Conservation (phyloP, 352 stramenopile genomes). For the Phytopythium kandeliae region DNA sequence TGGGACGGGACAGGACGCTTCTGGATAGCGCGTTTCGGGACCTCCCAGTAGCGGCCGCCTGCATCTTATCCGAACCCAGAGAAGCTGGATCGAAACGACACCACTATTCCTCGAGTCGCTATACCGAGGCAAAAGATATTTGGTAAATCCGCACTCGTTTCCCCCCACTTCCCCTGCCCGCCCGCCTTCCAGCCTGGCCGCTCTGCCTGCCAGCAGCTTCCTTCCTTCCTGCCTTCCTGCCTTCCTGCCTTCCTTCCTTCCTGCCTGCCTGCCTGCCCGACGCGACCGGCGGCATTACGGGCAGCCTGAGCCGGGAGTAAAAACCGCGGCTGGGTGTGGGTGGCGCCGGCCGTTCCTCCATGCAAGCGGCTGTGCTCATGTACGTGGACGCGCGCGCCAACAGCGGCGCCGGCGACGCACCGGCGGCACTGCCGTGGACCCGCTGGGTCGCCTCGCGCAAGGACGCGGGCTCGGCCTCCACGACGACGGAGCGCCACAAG, state of each 20-base stretch:
- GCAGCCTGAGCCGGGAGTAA: too few species aligned
- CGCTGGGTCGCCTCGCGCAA: background rate
- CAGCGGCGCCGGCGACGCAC: background rate
- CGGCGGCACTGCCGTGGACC: background rate
- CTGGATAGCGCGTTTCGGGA: too few species aligned
- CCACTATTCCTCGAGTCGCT: background rate
- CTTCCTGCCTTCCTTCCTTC: too few species aligned
- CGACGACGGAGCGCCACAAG: background rate
- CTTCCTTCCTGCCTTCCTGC: too few species aligned
- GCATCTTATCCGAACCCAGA: too few species aligned
- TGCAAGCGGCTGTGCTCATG: slow-evolving; percentile 6
- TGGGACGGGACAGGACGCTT: background rate
- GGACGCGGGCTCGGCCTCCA: background rate
- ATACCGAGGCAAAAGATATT: background rate
- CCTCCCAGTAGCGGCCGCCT: too few species aligned
- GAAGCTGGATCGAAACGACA: background rate
- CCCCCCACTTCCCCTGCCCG: background rate
- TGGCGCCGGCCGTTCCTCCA: background rate
- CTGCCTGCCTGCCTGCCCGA: too few species aligned
- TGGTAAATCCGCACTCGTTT: background rate
- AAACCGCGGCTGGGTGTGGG: too few species aligned
- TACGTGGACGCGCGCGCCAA: slow-evolving; percentile 1
- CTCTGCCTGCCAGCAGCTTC: too few species aligned
- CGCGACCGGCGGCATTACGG: too few species aligned
- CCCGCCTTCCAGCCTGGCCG: background rate